Conservation (phyloP, 1,284 basidiomycete genomes). For the Rhodotorula glutinis region DNA sequence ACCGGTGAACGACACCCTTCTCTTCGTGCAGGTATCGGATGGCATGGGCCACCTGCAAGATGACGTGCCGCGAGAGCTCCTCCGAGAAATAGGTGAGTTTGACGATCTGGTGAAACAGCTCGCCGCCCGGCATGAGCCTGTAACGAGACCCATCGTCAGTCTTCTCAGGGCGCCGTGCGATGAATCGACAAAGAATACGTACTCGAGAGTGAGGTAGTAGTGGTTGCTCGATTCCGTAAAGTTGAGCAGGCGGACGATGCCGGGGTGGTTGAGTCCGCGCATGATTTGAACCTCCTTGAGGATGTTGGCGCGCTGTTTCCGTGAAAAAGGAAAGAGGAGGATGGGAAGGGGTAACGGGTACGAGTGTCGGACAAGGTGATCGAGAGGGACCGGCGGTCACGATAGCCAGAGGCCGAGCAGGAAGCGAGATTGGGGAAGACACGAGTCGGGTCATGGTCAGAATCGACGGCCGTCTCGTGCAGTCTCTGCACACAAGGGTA, state of each 20-base stretch:
- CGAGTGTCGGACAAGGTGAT: slow-evolving; percentile 14
- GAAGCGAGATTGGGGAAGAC: slow-evolving; percentile 6
- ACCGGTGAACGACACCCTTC: slow-evolving; percentile 91
- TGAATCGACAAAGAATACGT: background rate
- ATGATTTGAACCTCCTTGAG: slow-evolving; percentile 99
- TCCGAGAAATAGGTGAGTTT: slow-evolving; percentile 99
- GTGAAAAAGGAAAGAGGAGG: slow-evolving; percentile 25
- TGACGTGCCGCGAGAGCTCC: slow-evolving; percentile 89
- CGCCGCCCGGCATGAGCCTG: slow-evolving; percentile 90
- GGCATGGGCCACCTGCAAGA: slow-evolving; percentile 92
- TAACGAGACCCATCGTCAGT: slow-evolving; percentile 6
- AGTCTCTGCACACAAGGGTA: background rate
- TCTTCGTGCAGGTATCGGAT: slow-evolving; percentile 97
- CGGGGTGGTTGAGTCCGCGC: slow-evolving; percentile 86
- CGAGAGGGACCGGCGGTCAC: slow-evolving; percentile 2
- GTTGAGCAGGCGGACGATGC: slow-evolving; percentile 80
- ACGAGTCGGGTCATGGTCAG: slow-evolving; percentile 12
- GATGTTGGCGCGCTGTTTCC: slow-evolving; percentile 84
- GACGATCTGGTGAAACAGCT: slow-evolving; percentile 99
- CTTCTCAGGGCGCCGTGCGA: no score
- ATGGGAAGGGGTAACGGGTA: slow-evolving; percentile 13
- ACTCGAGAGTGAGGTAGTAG: slow-evolving; percentile 90
- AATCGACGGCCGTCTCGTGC: background rate
- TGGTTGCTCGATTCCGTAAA: slow-evolving; percentile 90
- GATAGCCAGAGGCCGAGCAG: background rate